Evolutionary conservation across 495 filamentous ascomycete genomes (phyloP).

Genomic region (Penicillium crystallinum): DNA sequence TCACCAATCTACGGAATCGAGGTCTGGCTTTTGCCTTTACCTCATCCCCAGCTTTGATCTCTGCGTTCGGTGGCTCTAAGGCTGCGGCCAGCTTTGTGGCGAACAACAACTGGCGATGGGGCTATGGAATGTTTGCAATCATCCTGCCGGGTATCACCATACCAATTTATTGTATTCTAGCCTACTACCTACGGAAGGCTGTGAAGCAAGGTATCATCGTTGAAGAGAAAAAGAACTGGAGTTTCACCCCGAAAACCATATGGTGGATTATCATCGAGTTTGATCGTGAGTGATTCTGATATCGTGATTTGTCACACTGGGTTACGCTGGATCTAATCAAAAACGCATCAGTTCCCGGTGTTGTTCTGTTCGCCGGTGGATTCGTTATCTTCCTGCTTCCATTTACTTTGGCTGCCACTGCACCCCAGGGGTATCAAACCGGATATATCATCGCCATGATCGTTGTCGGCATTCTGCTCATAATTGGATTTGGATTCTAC

Average conservation of each 20-base stretch:
- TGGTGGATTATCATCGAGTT: constrained; percentile 8
- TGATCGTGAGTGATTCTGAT: constrained; percentile 9
- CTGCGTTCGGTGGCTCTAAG: constrained; percentile 24
- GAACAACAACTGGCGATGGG: constrained; percentile 50
- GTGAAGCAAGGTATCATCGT: constrained; percentile 1
- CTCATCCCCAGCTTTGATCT: constrained; percentile 42
- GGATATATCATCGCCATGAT: constrained; percentile 47
- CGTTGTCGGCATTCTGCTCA: constrained; percentile 48
- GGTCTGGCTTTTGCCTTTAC: constrained; percentile 52
- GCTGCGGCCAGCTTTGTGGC: constrained; percentile 33
- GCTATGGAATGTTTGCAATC: constrained; percentile 52
- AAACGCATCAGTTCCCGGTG: constrained; percentile 26
- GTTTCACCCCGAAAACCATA: neutral
- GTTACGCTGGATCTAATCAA: no score
- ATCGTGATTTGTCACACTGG: no score
- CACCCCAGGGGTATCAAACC: constrained; percentile 37
- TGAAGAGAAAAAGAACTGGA: neutral
- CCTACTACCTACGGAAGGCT: constrained; percentile 10
- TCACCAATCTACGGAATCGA: constrained; percentile 51
- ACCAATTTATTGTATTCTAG: constrained; percentile 42
- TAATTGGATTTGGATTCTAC: constrained; percentile 49
- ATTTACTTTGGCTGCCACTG: constrained; percentile 41
- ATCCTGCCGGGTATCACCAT: constrained; percentile 44
- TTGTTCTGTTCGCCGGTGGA: constrained; percentile 51
- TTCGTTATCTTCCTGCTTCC: constrained; percentile 55